Conservation (phyloP, 805 yeast genomes). For the Saccharomycopsis lassenensis region DNA sequence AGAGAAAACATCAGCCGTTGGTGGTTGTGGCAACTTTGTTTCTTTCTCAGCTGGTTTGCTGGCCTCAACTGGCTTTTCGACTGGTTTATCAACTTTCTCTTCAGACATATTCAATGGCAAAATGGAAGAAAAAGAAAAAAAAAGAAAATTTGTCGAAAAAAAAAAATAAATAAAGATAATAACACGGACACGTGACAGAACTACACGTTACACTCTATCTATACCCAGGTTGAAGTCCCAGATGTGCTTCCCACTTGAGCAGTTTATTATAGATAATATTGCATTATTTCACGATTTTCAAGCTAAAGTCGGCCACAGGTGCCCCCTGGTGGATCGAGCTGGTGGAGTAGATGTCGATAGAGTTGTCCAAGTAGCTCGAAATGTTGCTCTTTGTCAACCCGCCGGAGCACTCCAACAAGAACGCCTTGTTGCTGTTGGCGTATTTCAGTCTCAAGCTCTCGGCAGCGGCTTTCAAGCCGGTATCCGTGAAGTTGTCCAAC, state of each 20-base stretch:
- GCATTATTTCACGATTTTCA: conserved; percentile 48
- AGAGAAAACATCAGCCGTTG: conserved; percentile 76
- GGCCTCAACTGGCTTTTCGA: conserved; percentile 23
- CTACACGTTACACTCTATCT: too few relatives aligned
- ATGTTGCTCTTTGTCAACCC: conserved; percentile 71
- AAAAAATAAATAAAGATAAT: background rate
- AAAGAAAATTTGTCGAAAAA: background rate
- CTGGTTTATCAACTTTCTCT: too few relatives aligned
- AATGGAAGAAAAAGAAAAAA: background rate
- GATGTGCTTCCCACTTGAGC: too few relatives aligned
- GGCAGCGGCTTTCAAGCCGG: conserved; percentile 56
- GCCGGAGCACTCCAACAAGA: conserved; percentile 83
- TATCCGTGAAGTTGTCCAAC: conserved; percentile 80
- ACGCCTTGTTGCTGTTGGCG: conserved; percentile 31
- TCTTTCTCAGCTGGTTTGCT: conserved; percentile 2
- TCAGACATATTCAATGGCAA: conserved; percentile 11
- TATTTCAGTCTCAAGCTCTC: conserved; percentile 46
- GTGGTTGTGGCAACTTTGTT: conserved; percentile 39
- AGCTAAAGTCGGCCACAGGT: conserved; percentile 69
- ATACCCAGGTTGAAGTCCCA: too few relatives aligned
- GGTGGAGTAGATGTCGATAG: conserved; percentile 84
- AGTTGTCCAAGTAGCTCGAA: conserved; percentile 53
- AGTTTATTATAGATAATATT: too few relatives aligned
- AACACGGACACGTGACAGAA: too few relatives aligned
- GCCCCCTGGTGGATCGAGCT: conserved; percentile 91